Evolutionary conservation across 164 flowering plant genomes (phyloP), one percentile per base, ranked within the genome.

Genomic region (Nelumbo lutea): DNA sequence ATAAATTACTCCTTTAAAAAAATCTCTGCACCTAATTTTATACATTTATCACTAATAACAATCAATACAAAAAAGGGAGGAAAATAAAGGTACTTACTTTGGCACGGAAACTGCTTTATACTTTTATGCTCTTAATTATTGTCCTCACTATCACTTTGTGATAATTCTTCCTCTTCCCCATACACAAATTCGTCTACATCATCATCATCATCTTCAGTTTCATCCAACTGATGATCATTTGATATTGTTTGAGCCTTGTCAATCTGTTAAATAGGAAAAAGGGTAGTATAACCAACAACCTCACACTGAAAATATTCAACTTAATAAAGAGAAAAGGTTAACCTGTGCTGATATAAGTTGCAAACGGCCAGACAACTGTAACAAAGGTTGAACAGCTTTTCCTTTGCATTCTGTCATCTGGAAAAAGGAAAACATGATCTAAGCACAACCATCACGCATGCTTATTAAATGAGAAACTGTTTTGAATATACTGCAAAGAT

Each of bases 261-360:
- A 79, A 90, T 81, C 96, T 89, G 82, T 47, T 14, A 67, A 40
- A 60, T 42, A 41, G 27, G 27, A 27, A 27, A 27, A 27, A 27
- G 27, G 43, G 53, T 56, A 9, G 13, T 52, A 62, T 56, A 47
- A 4, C 43, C 66, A 65, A 42, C 62, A 62, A 13, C 65, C 3
- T 52, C 66, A 55, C 39, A 9, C 45, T 48, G 38, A 39, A 11
- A 43, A 10, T 38, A 61, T 39, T 9, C 5, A 56, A 8, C 58
- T 42, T 4, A 61, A 47, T 38, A 50, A 45, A 6, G 39, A 50
- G 62, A 65, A 62, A 68, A 40, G 62, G 55, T 57, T 11, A 45
- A 93, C 98, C 97, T 91, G 96, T 69, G 96, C 85, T 39, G 72
- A 79, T 46, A 85, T 82, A 67, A 93, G 92, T 73, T 91, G 90